Conservation (phyloP, 345 rosid species). For the Aegle marmelos region DNA sequence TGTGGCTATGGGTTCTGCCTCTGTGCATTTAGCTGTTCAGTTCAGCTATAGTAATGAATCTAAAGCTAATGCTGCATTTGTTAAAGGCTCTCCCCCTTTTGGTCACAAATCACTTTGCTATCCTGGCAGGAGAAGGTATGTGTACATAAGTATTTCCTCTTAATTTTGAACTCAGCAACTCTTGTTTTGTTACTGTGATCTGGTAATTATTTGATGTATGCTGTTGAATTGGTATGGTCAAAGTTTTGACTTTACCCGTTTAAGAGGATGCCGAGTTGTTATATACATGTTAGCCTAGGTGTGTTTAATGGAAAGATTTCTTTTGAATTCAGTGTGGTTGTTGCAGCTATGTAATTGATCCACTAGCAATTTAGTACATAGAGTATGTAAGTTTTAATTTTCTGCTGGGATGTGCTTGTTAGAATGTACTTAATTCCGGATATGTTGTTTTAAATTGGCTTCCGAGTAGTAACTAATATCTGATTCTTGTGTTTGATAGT, state of each 20-base stretch:
- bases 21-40: conserved; percentile 24
- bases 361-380: neutral
- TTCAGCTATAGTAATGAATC: conserved; percentile 1
- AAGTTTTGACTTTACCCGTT: neutral
- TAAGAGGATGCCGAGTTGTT: neutral
- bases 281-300: neutral
- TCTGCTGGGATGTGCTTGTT: neutral
- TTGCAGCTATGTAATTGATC: neutral
- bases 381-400: no score
- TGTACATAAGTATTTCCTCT: no score
- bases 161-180: neutral
- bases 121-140: conserved; percentile 32
- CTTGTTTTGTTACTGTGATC: neutral
- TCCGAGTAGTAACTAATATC: neutral
- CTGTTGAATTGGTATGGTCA: neutral
- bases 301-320: neutral
- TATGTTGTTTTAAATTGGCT: neutral
- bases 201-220: neutral
- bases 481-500: neutral
- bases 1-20: conserved; percentile 44
- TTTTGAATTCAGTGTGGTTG: neutral
- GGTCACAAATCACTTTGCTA: conserved; percentile 19
- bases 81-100: conserved; percentile 6
- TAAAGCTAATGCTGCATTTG: conserved; percentile 19
- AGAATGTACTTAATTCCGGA: neutral